Base-by-base conservation (phyloP, 139 green algal genomes). In the Pseudopediastrum boryanum region DNA sequence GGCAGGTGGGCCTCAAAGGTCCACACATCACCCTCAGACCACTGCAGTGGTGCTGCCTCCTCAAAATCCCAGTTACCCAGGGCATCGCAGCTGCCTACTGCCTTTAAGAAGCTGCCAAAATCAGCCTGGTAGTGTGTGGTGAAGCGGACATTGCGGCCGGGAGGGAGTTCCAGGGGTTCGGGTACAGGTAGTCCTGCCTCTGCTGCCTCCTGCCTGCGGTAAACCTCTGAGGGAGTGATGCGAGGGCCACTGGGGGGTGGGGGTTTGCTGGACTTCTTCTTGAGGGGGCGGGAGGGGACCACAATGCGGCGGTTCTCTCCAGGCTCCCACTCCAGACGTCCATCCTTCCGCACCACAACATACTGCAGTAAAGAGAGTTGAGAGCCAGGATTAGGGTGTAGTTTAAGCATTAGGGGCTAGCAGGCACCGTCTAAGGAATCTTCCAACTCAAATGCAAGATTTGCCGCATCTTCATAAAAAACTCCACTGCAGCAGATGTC, bases 21-120 rank as follows among this genome's bases (percentile, higher is more conserved):
- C 72, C 72, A 79, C 72, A 71, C 42, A 59, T 79, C 58, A 0
- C 72, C 71, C 58, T 79, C 72, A 21, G 6, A 25, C 72, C 72
- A 79, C 54, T 69, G 54, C 72, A 79, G 58, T 0, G 56, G 61
- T 0, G 59, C 61, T 25, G 74, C 74, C 13, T 41, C 43, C 1
- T 52, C 74, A 23, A 50, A 31, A 16, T 73, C 44, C 74, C 74
- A 79, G 27, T 35, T 43, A 9, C 74, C 74, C 59, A 80, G 61
- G 61, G 72, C 39, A 13, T 41, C 25, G 25, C 35, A 31, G 4
- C 52, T 51, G n/a, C 71, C 70, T 12, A 77, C 69, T 1, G 51
- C 70, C 70, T 77, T 77, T 23, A 77, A 51, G 70, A 77, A 77
- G 13, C 50, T 77, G 50, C 70, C 70, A 77, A 77, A 77, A 27